phyloP scores from a whole-genome alignment of 2,329 filamentous ascomycete genomes.

The Colletotrichum tanaceti region DNA sequence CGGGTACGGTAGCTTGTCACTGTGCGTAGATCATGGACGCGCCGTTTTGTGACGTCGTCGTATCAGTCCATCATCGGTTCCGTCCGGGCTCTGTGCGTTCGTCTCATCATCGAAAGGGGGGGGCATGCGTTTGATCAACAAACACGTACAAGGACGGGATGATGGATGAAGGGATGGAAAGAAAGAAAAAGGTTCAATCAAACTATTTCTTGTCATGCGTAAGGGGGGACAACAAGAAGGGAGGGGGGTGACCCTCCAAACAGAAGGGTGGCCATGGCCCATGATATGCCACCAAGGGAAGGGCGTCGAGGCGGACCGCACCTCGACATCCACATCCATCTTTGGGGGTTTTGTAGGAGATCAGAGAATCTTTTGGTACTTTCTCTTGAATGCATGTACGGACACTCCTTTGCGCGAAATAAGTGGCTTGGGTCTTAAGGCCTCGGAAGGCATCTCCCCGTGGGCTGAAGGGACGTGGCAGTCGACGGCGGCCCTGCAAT shows the following conservation, averaged over 20 bases:
- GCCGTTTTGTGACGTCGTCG: constrained; percentile 19
- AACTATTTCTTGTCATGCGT: no score
- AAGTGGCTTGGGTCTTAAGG: no score
- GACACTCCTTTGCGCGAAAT: no score
- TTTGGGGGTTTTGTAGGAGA: constrained; percentile 1
- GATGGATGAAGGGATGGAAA: no score
- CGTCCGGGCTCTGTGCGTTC: constrained; percentile 16
- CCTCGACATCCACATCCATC: not conserved
- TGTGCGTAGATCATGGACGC: no score
- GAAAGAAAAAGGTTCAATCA: no score
- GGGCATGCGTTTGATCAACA: constrained; percentile 25
- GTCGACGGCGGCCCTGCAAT: constrained; percentile 36
- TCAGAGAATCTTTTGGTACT: not conserved
- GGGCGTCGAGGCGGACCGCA: not conserved
- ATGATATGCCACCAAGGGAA: no score
- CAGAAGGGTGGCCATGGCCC: no score
- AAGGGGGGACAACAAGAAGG: no score
- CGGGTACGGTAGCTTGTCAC: no score
- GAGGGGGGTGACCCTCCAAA: no score
- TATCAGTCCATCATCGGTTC: not conserved
- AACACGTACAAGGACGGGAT: no score
- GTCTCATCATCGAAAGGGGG: constrained; percentile 12
- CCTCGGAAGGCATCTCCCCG: constrained; percentile 1
- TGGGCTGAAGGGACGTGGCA: constrained; percentile 21
- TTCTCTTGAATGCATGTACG: not conserved